Percentiles rank a stretch among this genome's conserved stretches.
These are phyloP conservation scores for Bocquillonia castaneifolia DNA, from an alignment of 441 rosid genomes.

Conservation along the genomic window DNA sequence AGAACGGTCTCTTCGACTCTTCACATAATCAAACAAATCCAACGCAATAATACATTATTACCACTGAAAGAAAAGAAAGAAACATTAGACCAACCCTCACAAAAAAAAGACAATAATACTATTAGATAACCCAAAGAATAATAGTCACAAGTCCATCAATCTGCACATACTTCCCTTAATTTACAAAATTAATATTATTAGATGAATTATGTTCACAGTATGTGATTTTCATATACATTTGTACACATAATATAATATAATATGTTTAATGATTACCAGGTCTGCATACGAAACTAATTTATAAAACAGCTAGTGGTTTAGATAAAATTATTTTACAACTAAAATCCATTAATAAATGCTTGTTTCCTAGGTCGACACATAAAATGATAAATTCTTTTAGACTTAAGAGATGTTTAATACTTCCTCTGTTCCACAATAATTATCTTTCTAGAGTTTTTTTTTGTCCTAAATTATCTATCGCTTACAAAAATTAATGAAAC, in stretches of 20 bases:
- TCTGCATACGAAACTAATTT: background rate
- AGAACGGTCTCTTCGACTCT: background rate
- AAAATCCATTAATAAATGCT: background rate
- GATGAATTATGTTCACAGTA: too few species aligned
- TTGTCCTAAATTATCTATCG: too few species aligned
- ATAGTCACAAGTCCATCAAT: background rate
- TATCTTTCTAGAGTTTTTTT: too few species aligned
- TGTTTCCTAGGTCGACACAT: constrained; percentile 5
- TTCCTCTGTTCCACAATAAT: too few species aligned
- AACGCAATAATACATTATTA: background rate
- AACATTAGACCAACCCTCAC: background rate
- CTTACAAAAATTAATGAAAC: too few species aligned
- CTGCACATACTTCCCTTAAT: background rate
- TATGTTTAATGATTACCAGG: background rate
- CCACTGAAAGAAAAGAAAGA: background rate
- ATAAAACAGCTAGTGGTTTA: background rate
- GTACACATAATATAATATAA: background rate
- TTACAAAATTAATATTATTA: background rate
- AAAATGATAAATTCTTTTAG: background rate
- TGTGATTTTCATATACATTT: background rate
- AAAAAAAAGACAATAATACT: background rate
- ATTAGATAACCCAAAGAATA: too few species aligned
- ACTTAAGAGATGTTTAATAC: background rate
- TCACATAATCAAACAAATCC: background rate
- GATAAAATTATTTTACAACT: background rate